Evolutionary conservation across 106 monocot genomes (phyloP).

Genomic region (Apostasia shenzhenica): DNA sequence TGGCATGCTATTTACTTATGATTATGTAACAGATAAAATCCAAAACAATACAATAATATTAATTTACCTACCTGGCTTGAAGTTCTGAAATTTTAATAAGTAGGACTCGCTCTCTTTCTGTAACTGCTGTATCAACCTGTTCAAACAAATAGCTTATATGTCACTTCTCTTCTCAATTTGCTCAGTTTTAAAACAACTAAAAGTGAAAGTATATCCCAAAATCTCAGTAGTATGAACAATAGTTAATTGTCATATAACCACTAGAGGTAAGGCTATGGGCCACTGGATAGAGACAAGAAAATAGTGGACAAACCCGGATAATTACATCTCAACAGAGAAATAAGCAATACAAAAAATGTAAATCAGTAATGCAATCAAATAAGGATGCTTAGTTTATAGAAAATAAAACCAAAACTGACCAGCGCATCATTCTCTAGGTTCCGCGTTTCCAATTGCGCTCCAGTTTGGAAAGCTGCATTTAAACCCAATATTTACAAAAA

Average conservation of each 20-base stretch:
- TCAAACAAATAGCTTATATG: constrained; percentile 9
- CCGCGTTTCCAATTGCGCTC: constrained; percentile 29
- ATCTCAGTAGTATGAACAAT: neutral
- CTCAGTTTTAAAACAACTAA: neutral
- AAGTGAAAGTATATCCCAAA: neutral
- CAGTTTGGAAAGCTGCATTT: constrained; percentile 40
- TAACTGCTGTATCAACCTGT: constrained; percentile 38
- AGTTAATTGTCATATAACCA: too few relatives aligned
- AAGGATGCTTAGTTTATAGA: neutral
- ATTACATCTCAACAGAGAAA: neutral
- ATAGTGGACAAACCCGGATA: too few relatives aligned
- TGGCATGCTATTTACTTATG: too few relatives aligned
- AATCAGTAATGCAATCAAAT: neutral
- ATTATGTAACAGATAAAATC: too few relatives aligned
- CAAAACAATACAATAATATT: too few relatives aligned
- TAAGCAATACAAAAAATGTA: neutral
- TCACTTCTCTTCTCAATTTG: neutral
- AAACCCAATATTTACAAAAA: neutral
- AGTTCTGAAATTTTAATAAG: constrained; percentile 77
- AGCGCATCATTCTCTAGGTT: constrained; percentile 27
- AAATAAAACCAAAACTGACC: neutral
- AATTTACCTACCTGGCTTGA: constrained; percentile 52
- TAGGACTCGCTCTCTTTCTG: constrained; percentile 80
- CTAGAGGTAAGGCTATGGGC: too few relatives aligned
- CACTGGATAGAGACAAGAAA: too few relatives aligned